These are phyloP conservation scores for Pleurotus eryngii DNA, from an alignment of 768 basidiomycete genomes.

Conservation along the genomic window DNA sequence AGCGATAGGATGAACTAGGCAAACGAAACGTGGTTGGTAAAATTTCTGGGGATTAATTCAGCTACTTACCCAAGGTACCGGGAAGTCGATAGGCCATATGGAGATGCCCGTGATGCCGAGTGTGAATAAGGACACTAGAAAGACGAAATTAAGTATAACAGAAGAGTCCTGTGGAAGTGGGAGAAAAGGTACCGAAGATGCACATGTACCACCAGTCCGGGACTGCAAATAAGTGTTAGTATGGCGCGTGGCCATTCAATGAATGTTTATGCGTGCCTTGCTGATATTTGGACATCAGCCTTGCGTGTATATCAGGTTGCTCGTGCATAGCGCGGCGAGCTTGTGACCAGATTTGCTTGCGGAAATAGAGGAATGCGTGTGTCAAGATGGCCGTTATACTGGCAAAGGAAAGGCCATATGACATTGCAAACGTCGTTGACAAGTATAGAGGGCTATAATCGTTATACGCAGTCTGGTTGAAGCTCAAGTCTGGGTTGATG, in stretches of 20 bases:
- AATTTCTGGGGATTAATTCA: conserved; percentile 1
- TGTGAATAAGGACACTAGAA: background rate
- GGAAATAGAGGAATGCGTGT: conserved; percentile 70
- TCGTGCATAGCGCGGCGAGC: conserved; percentile 70
- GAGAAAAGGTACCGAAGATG: conserved; percentile 40
- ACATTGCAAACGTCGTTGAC: conserved; percentile 71
- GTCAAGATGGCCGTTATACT: conserved; percentile 48
- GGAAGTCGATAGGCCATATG: conserved; percentile 5
- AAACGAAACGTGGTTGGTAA: conserved; percentile 16
- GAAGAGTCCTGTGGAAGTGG: conserved; percentile 5
- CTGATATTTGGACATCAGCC: conserved; percentile 66
- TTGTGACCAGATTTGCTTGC: conserved; percentile 75
- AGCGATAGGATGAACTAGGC: conserved; percentile 5
- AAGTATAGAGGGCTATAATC: conserved; percentile 61
- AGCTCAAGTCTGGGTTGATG: conserved; percentile 46
- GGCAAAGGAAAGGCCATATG: conserved; percentile 53
- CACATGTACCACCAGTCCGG: conserved; percentile 82
- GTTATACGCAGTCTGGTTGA: conserved; percentile 53
- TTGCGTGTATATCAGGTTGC: conserved; percentile 81
- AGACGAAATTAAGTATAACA: conserved; percentile 15
- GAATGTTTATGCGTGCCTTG: conserved; percentile 27
- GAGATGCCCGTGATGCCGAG: conserved; percentile 1
- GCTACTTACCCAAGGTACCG: conserved; percentile 12
- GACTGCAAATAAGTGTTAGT: conserved; percentile 36
- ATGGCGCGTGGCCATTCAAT: background rate